A percentile compares a stretch with the other conserved stretches of the same genome.
Conservation (phyloP, 2,329 filamentous ascomycete genomes). For the Apiospora marii region DNA sequence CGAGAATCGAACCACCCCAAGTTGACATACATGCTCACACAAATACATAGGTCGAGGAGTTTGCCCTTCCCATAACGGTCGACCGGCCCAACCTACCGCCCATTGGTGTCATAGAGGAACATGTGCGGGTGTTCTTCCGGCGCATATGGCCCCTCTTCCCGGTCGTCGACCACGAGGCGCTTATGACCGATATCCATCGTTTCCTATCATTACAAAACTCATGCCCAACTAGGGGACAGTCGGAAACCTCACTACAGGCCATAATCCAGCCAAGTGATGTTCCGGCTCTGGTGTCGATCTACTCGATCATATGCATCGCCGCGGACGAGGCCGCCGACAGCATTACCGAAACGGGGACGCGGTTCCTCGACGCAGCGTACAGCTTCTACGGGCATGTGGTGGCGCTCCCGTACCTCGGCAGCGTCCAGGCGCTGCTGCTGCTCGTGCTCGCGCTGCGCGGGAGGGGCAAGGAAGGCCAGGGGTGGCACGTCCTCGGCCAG, state of each 20-base stretch:
- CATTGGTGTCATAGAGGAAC: slow-evolving; percentile 22
- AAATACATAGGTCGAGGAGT: slow-evolving; percentile 31
- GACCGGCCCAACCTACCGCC: slow-evolving; percentile 31
- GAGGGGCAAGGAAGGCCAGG: slow-evolving; percentile 35
- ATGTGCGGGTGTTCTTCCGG: slow-evolving; percentile 32
- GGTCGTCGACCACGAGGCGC: slow-evolving; percentile 29
- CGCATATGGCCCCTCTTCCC: slow-evolving; percentile 35
- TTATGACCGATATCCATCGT: slow-evolving; percentile 29
- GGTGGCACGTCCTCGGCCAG: slow-evolving; percentile 38
- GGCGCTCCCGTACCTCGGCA: slow-evolving; percentile 31
- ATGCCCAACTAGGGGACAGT: too few relatives aligned
- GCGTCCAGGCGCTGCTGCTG: slow-evolving; percentile 35
- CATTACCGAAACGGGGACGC: slow-evolving; percentile 27
- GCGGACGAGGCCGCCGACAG: slow-evolving; percentile 30
- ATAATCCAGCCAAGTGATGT: slow-evolving; percentile 18
- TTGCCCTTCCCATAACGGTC: slow-evolving; percentile 30
- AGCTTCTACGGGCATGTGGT: slow-evolving; percentile 34
- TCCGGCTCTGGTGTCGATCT: slow-evolving; percentile 29
- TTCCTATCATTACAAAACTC: slow-evolving; percentile 20
- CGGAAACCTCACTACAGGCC: not conserved
- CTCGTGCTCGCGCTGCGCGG: slow-evolving; percentile 32
- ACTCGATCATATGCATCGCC: slow-evolving; percentile 33
- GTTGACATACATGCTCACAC: not conserved
- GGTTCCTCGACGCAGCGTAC: slow-evolving; percentile 32
- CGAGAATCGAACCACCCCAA: not conserved